A percentile compares a stretch with the other conserved stretches of the same genome.
Evolutionary conservation across 495 filamentous ascomycete genomes (phyloP).

Genomic region (Trichocladium uniseriatum): DNA sequence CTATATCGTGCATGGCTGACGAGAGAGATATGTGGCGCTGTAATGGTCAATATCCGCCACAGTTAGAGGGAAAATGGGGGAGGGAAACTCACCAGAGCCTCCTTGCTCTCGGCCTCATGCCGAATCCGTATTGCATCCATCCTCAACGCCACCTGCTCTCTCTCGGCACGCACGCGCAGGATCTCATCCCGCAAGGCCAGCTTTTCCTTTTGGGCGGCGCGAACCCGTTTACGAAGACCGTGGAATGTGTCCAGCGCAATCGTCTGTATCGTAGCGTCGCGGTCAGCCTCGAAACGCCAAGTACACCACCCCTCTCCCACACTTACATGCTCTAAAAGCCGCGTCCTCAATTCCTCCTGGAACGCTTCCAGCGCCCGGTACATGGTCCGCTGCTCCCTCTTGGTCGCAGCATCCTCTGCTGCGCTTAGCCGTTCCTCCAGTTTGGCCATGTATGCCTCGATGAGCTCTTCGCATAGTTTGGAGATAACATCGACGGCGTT

Average conservation of each 20-base stretch:
- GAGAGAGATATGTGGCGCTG: constrained; percentile 42
- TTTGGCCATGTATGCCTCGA: constrained; percentile 43
- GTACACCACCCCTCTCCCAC: not conserved
- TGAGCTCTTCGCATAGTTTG: constrained; percentile 60
- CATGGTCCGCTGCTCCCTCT: constrained; percentile 51
- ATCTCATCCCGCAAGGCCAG: constrained; percentile 54
- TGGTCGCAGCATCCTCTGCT: constrained; percentile 32
- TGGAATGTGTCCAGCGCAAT: constrained; percentile 57
- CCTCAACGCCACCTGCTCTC: constrained; percentile 55
- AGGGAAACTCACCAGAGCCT: constrained; percentile 32
- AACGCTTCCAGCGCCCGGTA: constrained; percentile 58
- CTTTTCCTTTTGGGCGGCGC: constrained; percentile 56
- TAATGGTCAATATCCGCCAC: constrained; percentile 1
- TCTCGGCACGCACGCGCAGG: constrained; percentile 51
- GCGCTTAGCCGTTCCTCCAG: constrained; percentile 30
- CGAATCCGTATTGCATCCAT: constrained; percentile 60
- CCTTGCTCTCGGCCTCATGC: constrained; percentile 43
- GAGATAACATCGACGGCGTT: constrained; percentile 61
- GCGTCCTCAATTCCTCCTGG: constrained; percentile 54
- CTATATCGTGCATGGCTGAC: constrained; percentile 46
- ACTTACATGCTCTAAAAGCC: constrained; percentile 50
- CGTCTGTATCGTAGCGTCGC: constrained; percentile 28
- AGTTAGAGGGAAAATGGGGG: not conserved
- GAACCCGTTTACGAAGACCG: constrained; percentile 51
- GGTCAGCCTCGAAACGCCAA: not conserved